These are phyloP conservation scores for Phytophthora rubi DNA, from an alignment of 352 stramenopile species.

Conservation along the genomic window DNA sequence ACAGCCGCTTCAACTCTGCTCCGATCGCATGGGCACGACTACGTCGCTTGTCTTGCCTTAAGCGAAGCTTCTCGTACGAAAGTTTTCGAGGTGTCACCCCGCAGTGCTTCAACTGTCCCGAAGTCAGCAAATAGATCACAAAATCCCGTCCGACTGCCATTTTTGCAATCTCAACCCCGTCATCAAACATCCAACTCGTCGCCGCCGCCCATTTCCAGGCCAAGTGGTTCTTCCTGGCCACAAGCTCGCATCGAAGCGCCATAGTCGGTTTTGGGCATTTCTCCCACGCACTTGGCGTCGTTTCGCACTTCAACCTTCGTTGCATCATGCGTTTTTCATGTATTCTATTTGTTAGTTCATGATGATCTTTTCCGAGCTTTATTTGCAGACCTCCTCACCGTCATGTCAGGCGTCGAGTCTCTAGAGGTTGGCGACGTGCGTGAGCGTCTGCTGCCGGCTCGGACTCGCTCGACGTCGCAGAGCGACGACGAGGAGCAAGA, in stretches of 20 bases:
- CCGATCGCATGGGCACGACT: conserved; percentile 22
- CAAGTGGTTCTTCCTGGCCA: conserved; percentile 17
- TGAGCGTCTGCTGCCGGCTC: conserved; percentile 51
- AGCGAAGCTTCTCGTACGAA: conserved; percentile 30
- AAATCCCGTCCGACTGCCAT: conserved; percentile 27
- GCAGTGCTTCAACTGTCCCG: conserved; percentile 24
- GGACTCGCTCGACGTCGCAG: conserved; percentile 14
- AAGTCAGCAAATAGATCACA: conserved; percentile 23
- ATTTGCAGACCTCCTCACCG: conserved; percentile 14
- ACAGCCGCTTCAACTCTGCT: conserved; percentile 29
- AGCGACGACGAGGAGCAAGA: conserved; percentile 41
- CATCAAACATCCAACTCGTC: conserved; percentile 14
- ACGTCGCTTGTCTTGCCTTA: conserved; percentile 15
- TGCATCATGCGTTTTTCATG: not conserved
- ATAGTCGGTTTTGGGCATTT: conserved; percentile 8
- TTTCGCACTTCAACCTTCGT: conserved; percentile 21
- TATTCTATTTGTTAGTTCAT: conserved; percentile 21
- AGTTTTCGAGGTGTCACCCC: conserved; percentile 17
- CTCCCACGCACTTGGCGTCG: conserved; percentile 13
- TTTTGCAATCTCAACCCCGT: conserved; percentile 17
- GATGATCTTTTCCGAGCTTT: conserved; percentile 15
- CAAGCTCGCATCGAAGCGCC: conserved; percentile 27
- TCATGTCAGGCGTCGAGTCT: conserved; percentile 32
- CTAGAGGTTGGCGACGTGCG: conserved; percentile 40
- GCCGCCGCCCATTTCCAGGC: conserved; percentile 26